phyloP scores from a whole-genome alignment of 371 early-diverging fungal genomes.

The Quaeritorhiza haematococci region DNA sequence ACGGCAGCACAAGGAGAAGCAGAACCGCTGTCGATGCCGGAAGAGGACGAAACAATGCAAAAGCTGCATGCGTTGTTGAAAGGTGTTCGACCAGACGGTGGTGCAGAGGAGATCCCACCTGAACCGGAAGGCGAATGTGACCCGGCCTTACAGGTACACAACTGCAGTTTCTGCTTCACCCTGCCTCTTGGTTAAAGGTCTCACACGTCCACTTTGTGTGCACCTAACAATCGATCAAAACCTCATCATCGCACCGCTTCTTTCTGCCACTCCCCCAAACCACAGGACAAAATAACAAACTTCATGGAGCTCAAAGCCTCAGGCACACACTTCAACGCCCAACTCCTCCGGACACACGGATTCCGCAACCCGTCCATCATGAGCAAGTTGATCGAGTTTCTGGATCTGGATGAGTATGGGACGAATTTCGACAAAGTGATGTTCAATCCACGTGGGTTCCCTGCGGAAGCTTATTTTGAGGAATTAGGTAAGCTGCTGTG shows the following conservation, averaged over 20 bases:
- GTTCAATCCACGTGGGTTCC: conserved; percentile 56
- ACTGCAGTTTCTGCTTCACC: background rate
- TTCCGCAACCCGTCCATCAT: conserved; percentile 77
- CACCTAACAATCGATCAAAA: background rate
- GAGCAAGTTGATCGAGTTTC: conserved; percentile 65
- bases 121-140: conserved; percentile 45
- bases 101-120: conserved; percentile 50
- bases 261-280: background rate
- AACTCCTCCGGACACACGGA: conserved; percentile 62
- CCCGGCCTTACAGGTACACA: conserved; percentile 45
- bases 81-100: too few species aligned
- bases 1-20: too few species aligned
- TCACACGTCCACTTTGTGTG: background rate
- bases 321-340: conserved; percentile 62
- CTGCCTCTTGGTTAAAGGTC: background rate
- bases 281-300: conserved; percentile 57
- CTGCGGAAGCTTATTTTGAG: conserved; percentile 48
- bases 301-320: conserved; percentile 47
- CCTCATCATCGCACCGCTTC: background rate
- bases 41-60: too few species aligned
- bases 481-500: conserved; percentile 42
- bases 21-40: too few species aligned
- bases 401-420: conserved; percentile 67
- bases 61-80: too few species aligned
- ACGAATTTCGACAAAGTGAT: conserved; percentile 53